A percentile compares a stretch with the other conserved stretches of the same genome.
Conservation (phyloP, 2,329 filamentous ascomycete species). For the Colletotrichum liriopes region DNA sequence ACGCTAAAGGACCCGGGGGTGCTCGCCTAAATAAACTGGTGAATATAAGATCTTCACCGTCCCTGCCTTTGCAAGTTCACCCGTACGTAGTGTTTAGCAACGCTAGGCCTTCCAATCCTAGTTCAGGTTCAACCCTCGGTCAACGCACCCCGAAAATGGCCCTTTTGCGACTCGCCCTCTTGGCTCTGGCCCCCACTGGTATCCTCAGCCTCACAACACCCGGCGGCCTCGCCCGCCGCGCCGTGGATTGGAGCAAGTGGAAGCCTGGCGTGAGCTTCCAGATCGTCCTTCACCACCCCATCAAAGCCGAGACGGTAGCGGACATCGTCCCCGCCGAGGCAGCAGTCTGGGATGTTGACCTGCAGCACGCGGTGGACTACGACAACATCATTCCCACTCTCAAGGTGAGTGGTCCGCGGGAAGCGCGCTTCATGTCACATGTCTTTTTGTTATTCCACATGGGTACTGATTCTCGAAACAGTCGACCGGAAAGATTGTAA, state of each 20-base stretch:
- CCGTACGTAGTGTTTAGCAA: background rate
- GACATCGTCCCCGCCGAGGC: conserved; percentile 49
- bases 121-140: conserved; percentile 36
- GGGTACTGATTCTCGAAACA: background rate
- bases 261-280: conserved; percentile 52
- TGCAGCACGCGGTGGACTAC: conserved; percentile 48
- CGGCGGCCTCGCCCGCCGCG: conserved; percentile 6
- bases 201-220: conserved; percentile 19
- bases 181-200: conserved; percentile 24
- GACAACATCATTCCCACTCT: conserved; percentile 49
- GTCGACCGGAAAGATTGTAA: conserved; percentile 49
- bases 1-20: background rate
- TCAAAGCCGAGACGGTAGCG: conserved; percentile 47
- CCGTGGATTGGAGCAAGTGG: conserved; percentile 43
- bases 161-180: conserved; percentile 7
- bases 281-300: conserved; percentile 51
- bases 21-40: background rate
- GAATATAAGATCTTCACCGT: background rate
- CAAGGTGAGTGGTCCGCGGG: conserved; percentile 44
- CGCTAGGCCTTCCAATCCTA: background rate
- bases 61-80: no score
- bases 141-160: conserved; percentile 3
- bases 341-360: conserved; percentile 52
- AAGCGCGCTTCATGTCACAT: no score
- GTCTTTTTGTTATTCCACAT: background rate